phyloP scores from a whole-genome alignment of 2,329 filamentous ascomycete species.

The Trichoderma endophyticum region DNA sequence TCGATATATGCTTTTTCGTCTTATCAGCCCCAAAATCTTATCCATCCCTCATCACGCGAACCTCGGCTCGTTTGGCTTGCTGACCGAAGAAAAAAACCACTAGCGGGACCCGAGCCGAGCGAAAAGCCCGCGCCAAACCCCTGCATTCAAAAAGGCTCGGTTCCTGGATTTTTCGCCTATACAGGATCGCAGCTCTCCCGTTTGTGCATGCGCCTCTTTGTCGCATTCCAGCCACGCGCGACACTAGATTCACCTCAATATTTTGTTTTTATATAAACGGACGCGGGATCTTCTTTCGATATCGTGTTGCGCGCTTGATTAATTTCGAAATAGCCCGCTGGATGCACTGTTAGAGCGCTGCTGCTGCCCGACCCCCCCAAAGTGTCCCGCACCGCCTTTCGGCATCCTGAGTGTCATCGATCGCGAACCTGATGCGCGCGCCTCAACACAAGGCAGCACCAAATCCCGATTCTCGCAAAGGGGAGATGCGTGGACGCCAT shows the following conservation, averaged over 20 bases:
- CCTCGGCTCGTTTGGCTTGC: slow-evolving; percentile 6
- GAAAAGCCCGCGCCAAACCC: slow-evolving; percentile 11
- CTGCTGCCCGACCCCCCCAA: not conserved
- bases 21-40: slow-evolving; percentile 7
- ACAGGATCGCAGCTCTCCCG: not conserved
- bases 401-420: slow-evolving; percentile 36
- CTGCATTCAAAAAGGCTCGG: slow-evolving; percentile 15
- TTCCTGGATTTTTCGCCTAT: slow-evolving; percentile 16
- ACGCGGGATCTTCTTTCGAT: not conserved
- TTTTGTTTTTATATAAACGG: not conserved
- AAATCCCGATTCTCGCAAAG: not conserved
- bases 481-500: not conserved
- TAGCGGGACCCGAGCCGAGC: slow-evolving; percentile 3
- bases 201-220: not conserved
- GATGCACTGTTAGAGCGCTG: slow-evolving; percentile 33
- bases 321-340: not conserved
- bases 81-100: not conserved
- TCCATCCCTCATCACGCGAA: not conserved
- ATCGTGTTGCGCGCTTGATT: not conserved
- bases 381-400: slow-evolving; percentile 41
- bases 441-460: not conserved
- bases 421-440: slow-evolving; percentile 17
- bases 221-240: slow-evolving; percentile 13
- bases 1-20: not conserved
- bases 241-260: not conserved